Evolutionary conservation across 441 rosid genomes (phyloP).

Genomic region (Isatis lusitanica): DNA sequence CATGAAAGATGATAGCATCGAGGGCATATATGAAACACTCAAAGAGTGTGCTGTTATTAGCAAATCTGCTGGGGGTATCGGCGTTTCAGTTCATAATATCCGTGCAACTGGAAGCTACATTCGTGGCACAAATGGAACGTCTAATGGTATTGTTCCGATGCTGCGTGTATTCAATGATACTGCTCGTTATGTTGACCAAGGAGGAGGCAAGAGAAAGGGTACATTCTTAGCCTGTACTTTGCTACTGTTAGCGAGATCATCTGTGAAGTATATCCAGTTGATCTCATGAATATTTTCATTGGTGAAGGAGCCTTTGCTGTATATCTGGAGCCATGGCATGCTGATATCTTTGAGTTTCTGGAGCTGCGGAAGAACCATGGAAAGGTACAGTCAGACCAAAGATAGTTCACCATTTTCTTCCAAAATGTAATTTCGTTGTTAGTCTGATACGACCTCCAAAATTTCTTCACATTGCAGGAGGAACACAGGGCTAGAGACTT

Average conservation of each 20-base stretch:
- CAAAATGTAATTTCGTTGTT: background rate
- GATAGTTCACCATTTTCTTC: background rate
- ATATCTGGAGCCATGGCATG: constrained; percentile 96
- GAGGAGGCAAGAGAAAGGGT: constrained; percentile 97
- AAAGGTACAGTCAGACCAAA: constrained; percentile 45
- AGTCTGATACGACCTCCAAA: background rate
- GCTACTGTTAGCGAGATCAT: background rate
- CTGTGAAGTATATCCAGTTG: background rate
- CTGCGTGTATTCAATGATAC: constrained; percentile 79
- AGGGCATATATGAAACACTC: constrained; percentile 88
- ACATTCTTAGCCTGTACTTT: background rate
- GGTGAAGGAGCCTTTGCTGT: constrained; percentile 86
- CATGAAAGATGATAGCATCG: constrained; percentile 93
- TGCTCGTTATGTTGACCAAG: constrained; percentile 95
- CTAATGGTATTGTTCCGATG: constrained; percentile 49
- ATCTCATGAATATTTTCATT: constrained; percentile 2
- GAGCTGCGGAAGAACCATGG: constrained; percentile 86
- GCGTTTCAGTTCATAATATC: constrained; percentile 81
- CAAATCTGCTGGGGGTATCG: constrained; percentile 96
- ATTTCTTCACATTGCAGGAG: constrained; percentile 45
- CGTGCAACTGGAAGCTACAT: constrained; percentile 92
- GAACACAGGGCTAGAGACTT: constrained; percentile 86
- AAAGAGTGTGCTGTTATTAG: constrained; percentile 93
- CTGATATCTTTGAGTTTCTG: constrained; percentile 76
- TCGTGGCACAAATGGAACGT: constrained; percentile 89